Evolutionary conservation across 148 eudicot genomes (phyloP).

Genomic region (Vaccinium darrowii): DNA sequence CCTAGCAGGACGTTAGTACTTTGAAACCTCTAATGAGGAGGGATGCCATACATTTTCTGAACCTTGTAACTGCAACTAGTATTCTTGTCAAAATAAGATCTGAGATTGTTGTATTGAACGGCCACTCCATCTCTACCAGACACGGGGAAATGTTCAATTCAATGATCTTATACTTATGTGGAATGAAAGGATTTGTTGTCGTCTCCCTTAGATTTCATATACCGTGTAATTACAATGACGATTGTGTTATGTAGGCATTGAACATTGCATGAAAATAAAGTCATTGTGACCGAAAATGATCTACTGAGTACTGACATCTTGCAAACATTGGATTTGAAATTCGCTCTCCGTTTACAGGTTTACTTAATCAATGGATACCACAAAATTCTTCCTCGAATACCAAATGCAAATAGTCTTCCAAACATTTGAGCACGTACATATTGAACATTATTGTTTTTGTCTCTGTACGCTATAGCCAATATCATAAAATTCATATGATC

Average conservation of each 20-base stretch:
- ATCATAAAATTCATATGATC: too few relatives aligned
- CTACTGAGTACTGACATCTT: background rate
- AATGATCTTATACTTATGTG: background rate
- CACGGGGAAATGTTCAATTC: background rate
- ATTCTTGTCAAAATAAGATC: background rate
- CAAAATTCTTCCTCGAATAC: background rate
- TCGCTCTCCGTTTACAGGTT: background rate
- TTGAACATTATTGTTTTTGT: background rate
- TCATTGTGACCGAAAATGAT: background rate
- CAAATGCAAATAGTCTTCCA: background rate
- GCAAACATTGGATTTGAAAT: background rate
- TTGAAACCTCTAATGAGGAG: background rate
- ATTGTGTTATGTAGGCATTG: background rate
- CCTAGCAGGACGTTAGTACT: slow-evolving; percentile 5
- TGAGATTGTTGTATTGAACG: background rate
- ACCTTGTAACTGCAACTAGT: background rate
- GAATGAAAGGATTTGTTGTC: background rate
- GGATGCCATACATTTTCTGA: background rate
- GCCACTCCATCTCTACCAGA: background rate
- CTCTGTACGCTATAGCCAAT: background rate
- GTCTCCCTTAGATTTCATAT: background rate
- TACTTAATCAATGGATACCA: background rate
- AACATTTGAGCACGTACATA: background rate
- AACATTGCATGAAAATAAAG: background rate
- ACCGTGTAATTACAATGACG: background rate